Evolutionary conservation across 306 rosid species (phyloP), one percentile per base, ranked within the genome.

Genomic region (Prunus davidiana): DNA sequence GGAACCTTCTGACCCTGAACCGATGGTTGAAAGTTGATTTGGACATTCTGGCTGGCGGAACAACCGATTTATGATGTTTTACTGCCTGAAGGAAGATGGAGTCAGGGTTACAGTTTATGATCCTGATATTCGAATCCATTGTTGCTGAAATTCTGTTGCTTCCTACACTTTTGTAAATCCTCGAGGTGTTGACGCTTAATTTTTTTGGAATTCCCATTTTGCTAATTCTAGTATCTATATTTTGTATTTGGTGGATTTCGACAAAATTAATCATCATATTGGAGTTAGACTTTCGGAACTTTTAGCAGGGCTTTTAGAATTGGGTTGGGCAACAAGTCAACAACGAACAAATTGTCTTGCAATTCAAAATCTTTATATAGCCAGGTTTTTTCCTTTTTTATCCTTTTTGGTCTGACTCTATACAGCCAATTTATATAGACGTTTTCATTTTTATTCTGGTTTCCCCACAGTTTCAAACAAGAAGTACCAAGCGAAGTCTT

Each of bases 1-100:
- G 1, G 96, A 91, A 85, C 80, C 97, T 67, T 82, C 96, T 14
- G 94, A 41, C 47, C 97, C 98, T 3, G 97, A 96, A 63, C 97
- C 99, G 9, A 93, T 91, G 99, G 85, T 91, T 64, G 98, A 96
- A 81, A 91, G 93, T 79, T 96, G 89, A 91, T 79, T 67, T 32
- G 77, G 66, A 56, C 64, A 28, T 76, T 43, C 76, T 30, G 47
- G 64, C 43, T 30, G 47, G 64, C 27, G 14, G 64, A 52, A 38
- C 74, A 75, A 46, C 49, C 70, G 58, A 27, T 69, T 56, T 32
- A 18, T 13, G 63, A 75, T 61, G 25, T 67, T 16, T 73, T 77
- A n/a, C 68, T 61, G 67, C 69, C 47, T 1, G 57, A 1, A 49
- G 63, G 64, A 72, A 63, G 77, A 43, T 73, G 56, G 69, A 41